Percentiles rank a stretch among this genome's conserved stretches.
These are phyloP conservation scores for Auricularia sp. DNA, from an alignment of 768 basidiomycete genomes.

Conservation along the genomic window DNA sequence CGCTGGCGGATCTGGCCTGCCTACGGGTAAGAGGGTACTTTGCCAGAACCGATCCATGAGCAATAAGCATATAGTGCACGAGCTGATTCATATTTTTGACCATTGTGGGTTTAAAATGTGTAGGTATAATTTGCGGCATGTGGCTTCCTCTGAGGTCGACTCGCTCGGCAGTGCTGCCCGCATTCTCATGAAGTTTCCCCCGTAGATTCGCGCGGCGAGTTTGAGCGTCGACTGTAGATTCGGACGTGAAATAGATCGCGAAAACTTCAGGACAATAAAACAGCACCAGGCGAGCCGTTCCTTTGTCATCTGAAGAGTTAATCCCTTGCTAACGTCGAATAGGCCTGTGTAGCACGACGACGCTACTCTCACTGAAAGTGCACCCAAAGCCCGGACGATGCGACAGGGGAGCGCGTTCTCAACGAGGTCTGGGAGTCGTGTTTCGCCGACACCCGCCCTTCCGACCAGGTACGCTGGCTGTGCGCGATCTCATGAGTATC, in stretches of 20 bases:
- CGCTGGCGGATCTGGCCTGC: slow-evolving; percentile 76
- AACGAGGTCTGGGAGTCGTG: slow-evolving; percentile 98
- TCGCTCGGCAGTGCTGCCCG: neutral
- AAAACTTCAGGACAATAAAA: slow-evolving; percentile 73
- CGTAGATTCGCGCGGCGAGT: slow-evolving; percentile 88
- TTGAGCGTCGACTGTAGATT: slow-evolving; percentile 89
- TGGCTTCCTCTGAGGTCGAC: slow-evolving; percentile 92
- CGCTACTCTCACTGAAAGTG: slow-evolving; percentile 66
- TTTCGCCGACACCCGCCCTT: slow-evolving; percentile 89
- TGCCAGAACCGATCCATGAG: slow-evolving; percentile 77
- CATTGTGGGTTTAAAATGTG: slow-evolving; percentile 91
- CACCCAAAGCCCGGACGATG: slow-evolving; percentile 71
- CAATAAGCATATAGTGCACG: slow-evolving; percentile 85
- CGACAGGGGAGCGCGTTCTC: slow-evolving; percentile 76
- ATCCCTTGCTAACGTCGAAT: neutral
- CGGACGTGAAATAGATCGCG: slow-evolving; percentile 69
- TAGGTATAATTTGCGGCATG: slow-evolving; percentile 83
- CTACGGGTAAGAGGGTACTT: slow-evolving; percentile 68
- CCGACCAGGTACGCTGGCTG: slow-evolving; percentile 67
- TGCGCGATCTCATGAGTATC: neutral
- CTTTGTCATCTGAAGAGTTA: slow-evolving; percentile 5
- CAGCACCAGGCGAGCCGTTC: slow-evolving; percentile 71
- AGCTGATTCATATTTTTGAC: slow-evolving; percentile 92
- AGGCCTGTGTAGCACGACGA: slow-evolving; percentile 87
- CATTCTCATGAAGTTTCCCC: slow-evolving; percentile 2